Conservation (phyloP, 2,329 filamentous ascomycete species). For the Colletotrichum tabaci region DNA sequence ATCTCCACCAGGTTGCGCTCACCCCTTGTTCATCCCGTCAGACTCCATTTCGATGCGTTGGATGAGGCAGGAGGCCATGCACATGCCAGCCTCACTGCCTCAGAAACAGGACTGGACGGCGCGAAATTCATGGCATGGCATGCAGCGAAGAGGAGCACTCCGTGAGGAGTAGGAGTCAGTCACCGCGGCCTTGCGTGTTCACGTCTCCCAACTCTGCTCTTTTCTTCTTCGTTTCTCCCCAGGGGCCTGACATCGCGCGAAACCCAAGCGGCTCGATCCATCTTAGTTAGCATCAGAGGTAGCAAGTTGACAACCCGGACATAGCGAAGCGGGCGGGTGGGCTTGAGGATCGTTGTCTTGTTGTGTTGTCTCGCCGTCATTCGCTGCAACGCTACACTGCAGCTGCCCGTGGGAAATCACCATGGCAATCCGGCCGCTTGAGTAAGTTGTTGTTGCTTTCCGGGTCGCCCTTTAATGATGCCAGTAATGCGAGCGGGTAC, state of each 20-base stretch:
- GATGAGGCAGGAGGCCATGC: conserved; percentile 22
- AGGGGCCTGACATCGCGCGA: not conserved
- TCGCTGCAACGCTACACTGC: conserved; percentile 32
- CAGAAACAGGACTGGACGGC: conserved; percentile 18
- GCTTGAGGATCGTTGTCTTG: conserved; percentile 22
- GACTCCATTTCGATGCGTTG: conserved; percentile 27
- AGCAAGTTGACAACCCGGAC: not conserved
- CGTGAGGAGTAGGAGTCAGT: conserved; percentile 1
- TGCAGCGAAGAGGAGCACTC: conserved; percentile 25
- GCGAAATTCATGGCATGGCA: conserved; percentile 12
- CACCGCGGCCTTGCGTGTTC: conserved; percentile 8
- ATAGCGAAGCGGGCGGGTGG: not conserved
- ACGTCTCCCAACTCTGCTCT: not conserved
- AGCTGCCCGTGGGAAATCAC: conserved; percentile 24
- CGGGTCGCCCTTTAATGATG: not conserved
- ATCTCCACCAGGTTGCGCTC: conserved; percentile 20
- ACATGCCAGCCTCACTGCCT: conserved; percentile 13
- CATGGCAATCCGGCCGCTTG: conserved; percentile 28
- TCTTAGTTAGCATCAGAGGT: not conserved
- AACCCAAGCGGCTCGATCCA: not conserved
- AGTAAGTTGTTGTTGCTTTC: conserved; percentile 3
- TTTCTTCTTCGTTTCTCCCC: not conserved
- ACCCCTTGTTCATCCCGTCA: not conserved
- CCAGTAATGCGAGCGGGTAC: conserved; percentile 16
- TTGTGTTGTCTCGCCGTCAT: conserved; percentile 38